Percentiles rank a stretch among this genome's conserved stretches.
Conservation (phyloP, 768 basidiomycete species). For the Lactarius pseudohatsudake region DNA sequence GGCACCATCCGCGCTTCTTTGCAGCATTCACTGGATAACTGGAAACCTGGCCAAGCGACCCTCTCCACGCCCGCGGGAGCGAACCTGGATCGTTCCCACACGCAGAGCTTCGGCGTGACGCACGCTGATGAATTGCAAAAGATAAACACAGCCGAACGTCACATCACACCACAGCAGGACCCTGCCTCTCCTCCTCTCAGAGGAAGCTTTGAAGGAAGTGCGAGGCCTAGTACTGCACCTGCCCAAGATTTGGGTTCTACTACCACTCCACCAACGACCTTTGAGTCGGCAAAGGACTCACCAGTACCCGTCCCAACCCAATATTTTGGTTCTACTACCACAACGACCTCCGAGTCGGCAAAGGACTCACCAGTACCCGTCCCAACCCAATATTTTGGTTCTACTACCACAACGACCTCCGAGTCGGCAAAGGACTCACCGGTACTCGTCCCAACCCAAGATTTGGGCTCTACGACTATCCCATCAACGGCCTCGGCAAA, state of each 20-base stretch:
- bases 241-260: conserved; percentile 10
- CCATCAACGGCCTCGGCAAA: conserved; percentile 33
- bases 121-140: conserved; percentile 71
- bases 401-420: conserved; percentile 25
- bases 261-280: conserved; percentile 13
- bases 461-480: conserved; percentile 9
- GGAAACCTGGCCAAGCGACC: conserved; percentile 63
- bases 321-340: background rate
- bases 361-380: conserved; percentile 24
- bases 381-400: conserved; percentile 4
- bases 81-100: conserved; percentile 68
- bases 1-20: conserved; percentile 71
- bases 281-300: conserved; percentile 32
- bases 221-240: conserved; percentile 23
- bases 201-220: background rate
- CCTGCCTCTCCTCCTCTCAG: conserved; percentile 43
- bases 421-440: conserved; percentile 32
- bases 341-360: conserved; percentile 31
- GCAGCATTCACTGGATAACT: conserved; percentile 77
- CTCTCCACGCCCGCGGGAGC: conserved; percentile 42
- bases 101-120: conserved; percentile 80
- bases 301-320: background rate
- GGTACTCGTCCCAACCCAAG: conserved; percentile 10
- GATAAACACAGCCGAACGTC: conserved; percentile 42
- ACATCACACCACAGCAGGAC: conserved; percentile 37